Conservation (phyloP, 495 filamentous ascomycete species). For the Penicillium verhagenii region DNA sequence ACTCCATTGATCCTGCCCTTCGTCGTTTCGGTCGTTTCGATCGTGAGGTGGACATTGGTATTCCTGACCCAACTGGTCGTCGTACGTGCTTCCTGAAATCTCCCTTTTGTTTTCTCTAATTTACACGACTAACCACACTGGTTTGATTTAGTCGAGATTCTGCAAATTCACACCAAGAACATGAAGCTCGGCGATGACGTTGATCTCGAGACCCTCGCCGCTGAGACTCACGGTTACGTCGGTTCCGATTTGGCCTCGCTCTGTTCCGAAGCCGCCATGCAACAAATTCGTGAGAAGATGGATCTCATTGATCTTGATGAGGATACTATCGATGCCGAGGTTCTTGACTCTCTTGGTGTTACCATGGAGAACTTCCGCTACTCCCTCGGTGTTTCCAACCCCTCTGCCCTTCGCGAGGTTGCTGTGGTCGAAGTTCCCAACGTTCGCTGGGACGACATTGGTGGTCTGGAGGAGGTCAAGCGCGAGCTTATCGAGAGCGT, state of each 20-base stretch:
- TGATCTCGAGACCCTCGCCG: constrained; percentile 92
- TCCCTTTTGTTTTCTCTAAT: neutral
- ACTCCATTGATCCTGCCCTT: constrained; percentile 93
- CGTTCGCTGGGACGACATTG: constrained; percentile 99
- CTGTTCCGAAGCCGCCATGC: constrained; percentile 99
- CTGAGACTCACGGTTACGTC: constrained; percentile 98
- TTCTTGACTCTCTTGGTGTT: constrained; percentile 94
- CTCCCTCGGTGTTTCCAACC: constrained; percentile 95
- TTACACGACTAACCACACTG: neutral
- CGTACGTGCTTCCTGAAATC: neutral
- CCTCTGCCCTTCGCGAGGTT: constrained; percentile 96
- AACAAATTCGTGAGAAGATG: constrained; percentile 99
- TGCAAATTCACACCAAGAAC: constrained; percentile 99
- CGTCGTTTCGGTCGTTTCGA: constrained; percentile 96
- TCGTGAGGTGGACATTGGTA: constrained; percentile 97
- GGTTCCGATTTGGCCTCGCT: constrained; percentile 98
- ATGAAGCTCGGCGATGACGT: constrained; percentile 99
- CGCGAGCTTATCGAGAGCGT: constrained; percentile 99
- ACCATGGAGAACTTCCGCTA: constrained; percentile 99
- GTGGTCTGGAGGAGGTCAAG: constrained; percentile 97
- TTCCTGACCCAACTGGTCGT: constrained; percentile 96
- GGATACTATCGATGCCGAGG: constrained; percentile 98
- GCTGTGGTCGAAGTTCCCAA: constrained; percentile 99
- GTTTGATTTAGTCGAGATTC: constrained; percentile 71
- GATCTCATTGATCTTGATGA: constrained; percentile 98